Evolutionary conservation across 352 stramenopile species (phyloP).

Genomic region (Stramenopiles sp.): DNA sequence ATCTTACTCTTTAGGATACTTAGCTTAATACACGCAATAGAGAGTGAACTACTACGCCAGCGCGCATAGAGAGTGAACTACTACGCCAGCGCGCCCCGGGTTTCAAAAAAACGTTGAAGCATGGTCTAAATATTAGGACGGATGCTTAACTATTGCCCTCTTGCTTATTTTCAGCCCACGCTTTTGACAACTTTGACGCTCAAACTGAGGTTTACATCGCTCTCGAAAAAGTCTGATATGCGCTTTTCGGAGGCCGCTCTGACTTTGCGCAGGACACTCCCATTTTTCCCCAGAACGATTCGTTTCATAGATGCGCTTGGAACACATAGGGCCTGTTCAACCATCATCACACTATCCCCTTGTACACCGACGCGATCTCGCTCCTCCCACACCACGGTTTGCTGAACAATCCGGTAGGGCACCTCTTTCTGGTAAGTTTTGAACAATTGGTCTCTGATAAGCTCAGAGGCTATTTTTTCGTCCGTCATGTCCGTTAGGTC

Average conservation of each 20-base stretch:
- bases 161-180: no score
- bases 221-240: not conserved
- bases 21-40: no score
- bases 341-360: no score
- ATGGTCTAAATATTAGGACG: no score
- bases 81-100: no score
- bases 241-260: not conserved
- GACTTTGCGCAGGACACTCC: not conserved
- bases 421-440: slow-evolving; percentile 10
- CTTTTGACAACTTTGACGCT: no score
- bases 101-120: no score
- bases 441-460: slow-evolving; percentile 3
- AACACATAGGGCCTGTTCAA: slow-evolving; percentile 5
- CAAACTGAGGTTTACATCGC: no score
- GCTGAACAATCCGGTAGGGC: not conserved
- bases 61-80: no score
- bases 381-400: not conserved
- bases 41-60: no score
- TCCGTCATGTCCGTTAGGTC: not conserved
- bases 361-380: not conserved
- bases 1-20: no score
- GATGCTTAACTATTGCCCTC: no score
- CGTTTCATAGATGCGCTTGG: not conserved
- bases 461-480: not conserved
- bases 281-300: not conserved